A percentile compares a stretch with the other conserved stretches of the same genome.
phyloP scores from a whole-genome alignment of 305 asterid genomes.

The Rubia tinctorum region DNA sequence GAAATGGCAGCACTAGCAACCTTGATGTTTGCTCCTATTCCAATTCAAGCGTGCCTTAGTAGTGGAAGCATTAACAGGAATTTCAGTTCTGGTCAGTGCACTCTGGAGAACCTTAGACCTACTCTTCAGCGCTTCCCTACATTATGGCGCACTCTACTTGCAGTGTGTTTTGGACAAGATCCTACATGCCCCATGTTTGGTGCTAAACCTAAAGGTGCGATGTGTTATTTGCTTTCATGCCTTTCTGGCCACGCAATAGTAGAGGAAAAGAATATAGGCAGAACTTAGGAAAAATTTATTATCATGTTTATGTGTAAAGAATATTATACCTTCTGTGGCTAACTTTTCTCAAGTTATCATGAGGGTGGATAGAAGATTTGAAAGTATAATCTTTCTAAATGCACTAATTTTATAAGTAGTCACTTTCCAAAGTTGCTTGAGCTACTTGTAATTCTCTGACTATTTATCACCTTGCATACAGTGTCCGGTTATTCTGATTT shows the following conservation, averaged over 20 bases:
- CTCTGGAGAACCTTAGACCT: constrained; percentile 96
- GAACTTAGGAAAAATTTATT: no score
- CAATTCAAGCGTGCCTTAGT: constrained; percentile 89
- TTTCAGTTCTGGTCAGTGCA: constrained; percentile 84
- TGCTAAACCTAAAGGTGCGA: constrained; percentile 60
- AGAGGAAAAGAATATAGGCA: background rate
- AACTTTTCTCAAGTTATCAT: background rate
- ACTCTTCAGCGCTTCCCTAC: constrained; percentile 91
- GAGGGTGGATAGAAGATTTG: background rate
- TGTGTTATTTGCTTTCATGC: constrained; percentile 3
- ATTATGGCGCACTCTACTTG: constrained; percentile 75
- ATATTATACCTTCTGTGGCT: background rate
- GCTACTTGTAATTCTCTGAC: constrained; percentile 16
- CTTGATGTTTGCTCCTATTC: constrained; percentile 85
- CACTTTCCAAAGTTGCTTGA: background rate
- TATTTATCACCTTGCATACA: constrained; percentile 20
- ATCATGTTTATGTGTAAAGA: background rate
- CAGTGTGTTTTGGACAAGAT: constrained; percentile 92
- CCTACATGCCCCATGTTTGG: constrained; percentile 50
- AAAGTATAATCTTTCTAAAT: background rate
- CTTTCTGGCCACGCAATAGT: background rate
- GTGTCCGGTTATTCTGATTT: constrained; percentile 80
- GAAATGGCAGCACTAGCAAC: constrained; percentile 98
- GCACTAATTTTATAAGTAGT: background rate
- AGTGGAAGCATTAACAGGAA: constrained; percentile 93